phyloP scores from a whole-genome alignment of 164 flowering plant species.

The Berberis vulgaris region DNA sequence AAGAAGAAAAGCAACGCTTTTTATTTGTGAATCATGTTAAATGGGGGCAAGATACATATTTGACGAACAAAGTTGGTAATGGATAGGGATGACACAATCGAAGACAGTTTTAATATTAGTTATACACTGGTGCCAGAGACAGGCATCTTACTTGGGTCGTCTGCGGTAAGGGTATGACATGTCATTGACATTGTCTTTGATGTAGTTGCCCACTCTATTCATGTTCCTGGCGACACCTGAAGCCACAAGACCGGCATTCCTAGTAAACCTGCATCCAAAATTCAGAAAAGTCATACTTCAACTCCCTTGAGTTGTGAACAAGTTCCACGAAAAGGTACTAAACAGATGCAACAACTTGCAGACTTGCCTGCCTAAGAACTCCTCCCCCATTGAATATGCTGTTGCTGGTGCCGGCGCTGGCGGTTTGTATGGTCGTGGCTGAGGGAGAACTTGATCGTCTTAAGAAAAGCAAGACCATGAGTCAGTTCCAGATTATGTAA shows the following conservation, averaged over 20 bases:
- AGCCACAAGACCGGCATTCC: slow-evolving; percentile 67
- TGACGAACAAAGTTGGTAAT: too few relatives aligned
- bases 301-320: neutral
- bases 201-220: slow-evolving; percentile 45
- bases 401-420: neutral
- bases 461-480: slow-evolving; percentile 9
- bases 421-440: slow-evolving; percentile 41
- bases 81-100: neutral
- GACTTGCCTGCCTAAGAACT: slow-evolving; percentile 56
- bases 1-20: too few relatives aligned
- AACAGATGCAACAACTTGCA: neutral
- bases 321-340: neutral
- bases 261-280: slow-evolving; percentile 49
- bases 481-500: slow-evolving; percentile 3
- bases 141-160: slow-evolving; percentile 44
- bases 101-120: neutral
- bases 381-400: slow-evolving; percentile 38
- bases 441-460: slow-evolving; percentile 40
- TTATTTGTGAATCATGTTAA: too few relatives aligned
- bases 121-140: neutral
- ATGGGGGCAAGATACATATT: too few relatives aligned
- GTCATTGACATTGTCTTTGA: slow-evolving; percentile 61
- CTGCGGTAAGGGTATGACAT: slow-evolving; percentile 59
- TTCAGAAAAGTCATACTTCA: neutral
- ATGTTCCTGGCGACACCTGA: slow-evolving; percentile 62